Conservation (phyloP, 2,329 filamentous ascomycete genomes). For the Neonectria hederae region DNA sequence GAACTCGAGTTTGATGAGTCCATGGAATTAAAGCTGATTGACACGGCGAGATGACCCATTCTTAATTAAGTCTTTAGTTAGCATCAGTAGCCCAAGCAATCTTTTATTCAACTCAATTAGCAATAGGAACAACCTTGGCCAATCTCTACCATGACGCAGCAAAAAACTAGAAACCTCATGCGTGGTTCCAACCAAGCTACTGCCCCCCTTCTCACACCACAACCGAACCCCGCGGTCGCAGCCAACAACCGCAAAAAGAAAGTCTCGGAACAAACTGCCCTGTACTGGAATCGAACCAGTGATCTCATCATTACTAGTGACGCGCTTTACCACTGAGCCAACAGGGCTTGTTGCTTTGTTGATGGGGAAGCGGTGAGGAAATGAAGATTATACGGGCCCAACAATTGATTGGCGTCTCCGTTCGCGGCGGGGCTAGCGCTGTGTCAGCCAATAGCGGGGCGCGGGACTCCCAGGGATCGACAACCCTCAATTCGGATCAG, state of each 20-base stretch:
- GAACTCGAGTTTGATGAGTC: too few species aligned
- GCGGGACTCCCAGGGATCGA: neutral
- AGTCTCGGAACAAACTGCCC: constrained; percentile 26
- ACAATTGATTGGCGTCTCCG: neutral
- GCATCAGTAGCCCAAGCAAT: too few species aligned
- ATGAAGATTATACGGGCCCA: neutral
- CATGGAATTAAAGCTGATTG: too few species aligned
- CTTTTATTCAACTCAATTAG: too few species aligned
- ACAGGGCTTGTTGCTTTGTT: constrained; percentile 26
- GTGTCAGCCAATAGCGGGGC: neutral
- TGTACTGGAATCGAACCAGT: constrained; percentile 44
- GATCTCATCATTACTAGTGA: constrained; percentile 46
- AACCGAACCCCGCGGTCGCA: neutral
- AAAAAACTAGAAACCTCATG: too few species aligned
- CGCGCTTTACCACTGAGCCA: constrained; percentile 45
- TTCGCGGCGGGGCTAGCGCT: neutral
- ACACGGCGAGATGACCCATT: too few species aligned
- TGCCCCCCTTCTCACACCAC: too few species aligned
- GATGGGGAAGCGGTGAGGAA: neutral
- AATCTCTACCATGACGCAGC: neutral
- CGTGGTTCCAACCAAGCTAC: too few species aligned
- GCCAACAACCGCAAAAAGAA: neutral
- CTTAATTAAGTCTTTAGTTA: too few species aligned
- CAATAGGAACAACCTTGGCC: too few species aligned
- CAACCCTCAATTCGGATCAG: neutral